Evolutionary conservation across 306 rosid species (phyloP), one percentile per base, ranked within the genome.

Genomic region (Pyrus betulifolia): DNA sequence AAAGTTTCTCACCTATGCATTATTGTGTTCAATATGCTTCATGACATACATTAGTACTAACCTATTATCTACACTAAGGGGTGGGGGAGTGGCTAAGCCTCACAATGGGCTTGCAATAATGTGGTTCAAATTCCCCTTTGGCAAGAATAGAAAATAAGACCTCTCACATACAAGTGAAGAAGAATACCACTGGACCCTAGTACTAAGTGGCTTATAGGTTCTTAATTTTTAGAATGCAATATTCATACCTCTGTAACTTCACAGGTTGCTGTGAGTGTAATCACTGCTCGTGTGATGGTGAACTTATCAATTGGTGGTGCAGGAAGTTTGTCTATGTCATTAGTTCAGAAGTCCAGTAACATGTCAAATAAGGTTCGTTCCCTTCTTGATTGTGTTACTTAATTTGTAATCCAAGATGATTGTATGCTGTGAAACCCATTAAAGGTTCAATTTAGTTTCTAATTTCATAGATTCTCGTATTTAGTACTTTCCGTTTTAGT

Each of bases 201-300:
- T 35, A 6, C 9, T 35, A 35, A 35, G 40, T 38, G 42, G 42
- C 18, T 60, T 22, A n/a, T 57, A 57, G 23, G 11, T 74, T 38
- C 58, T 65, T 45, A 21, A 52, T 21, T 25, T 68, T 74, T 60
- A 31, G 51, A 68, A 11, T 17, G 27, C 31, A 25, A 66, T 74
- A 11, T n/a, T 17, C 31, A 65, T 64, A 17, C 55, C 21, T 25
- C 18, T 82, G 74, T 66, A 82, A 74, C 22, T 78, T 82, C 76
- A 69, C 91, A 95, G 98, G 96, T 95, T 59, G 93, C 95, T 67
- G 82, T 89, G 55, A 82, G 93, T 88, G 79, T 89, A 79, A 88
- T 92, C 74, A 77, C 85, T 21, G 93, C 90, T 81, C 92, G 87
- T 88, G 88, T 82, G 84, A 87, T 95, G 91, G 86, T 79, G 76